Evolutionary conservation across 2,329 filamentous ascomycete species (phyloP).

Genomic region (Tricladium varicosporioides): DNA sequence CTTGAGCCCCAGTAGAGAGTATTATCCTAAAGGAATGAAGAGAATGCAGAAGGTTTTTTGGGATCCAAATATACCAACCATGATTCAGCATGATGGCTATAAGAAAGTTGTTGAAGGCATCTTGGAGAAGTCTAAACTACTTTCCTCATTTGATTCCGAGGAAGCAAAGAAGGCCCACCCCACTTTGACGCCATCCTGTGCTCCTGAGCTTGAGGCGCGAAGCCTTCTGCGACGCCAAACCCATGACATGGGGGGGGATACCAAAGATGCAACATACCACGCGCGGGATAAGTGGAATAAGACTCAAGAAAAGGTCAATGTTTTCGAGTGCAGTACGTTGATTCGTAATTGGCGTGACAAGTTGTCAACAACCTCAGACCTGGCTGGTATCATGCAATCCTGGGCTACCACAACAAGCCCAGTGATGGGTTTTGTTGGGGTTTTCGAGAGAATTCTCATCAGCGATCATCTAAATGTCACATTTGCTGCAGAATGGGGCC

Average conservation of each 20-base stretch:
- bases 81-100: slow-evolving; percentile 41
- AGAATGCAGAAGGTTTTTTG: slow-evolving; percentile 45
- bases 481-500: slow-evolving; percentile 42
- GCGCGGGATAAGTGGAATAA: slow-evolving; percentile 14
- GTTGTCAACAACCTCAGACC: slow-evolving; percentile 25
- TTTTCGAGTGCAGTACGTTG: slow-evolving; percentile 27
- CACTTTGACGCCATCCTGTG: neutral
- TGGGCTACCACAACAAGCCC: slow-evolving; percentile 40
- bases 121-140: slow-evolving; percentile 14
- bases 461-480: slow-evolving; percentile 40
- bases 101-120: slow-evolving; percentile 16
- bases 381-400: slow-evolving; percentile 31
- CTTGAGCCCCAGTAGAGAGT: slow-evolving; percentile 37
- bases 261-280: slow-evolving; percentile 8
- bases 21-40: slow-evolving; percentile 42
- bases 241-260: slow-evolving; percentile 13
- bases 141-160: slow-evolving; percentile 18
- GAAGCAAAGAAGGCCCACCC: neutral
- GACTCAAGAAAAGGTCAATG: slow-evolving; percentile 11
- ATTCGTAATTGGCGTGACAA: slow-evolving; percentile 27
- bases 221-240: slow-evolving; percentile 11
- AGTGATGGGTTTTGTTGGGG: slow-evolving; percentile 31
- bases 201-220: slow-evolving; percentile 13
- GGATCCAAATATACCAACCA: slow-evolving; percentile 37
- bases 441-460: slow-evolving; percentile 35